These are phyloP conservation scores for Alopecurus myosuroides DNA, from an alignment of 176 grass and related monocot species.

Conservation along the genomic window DNA sequence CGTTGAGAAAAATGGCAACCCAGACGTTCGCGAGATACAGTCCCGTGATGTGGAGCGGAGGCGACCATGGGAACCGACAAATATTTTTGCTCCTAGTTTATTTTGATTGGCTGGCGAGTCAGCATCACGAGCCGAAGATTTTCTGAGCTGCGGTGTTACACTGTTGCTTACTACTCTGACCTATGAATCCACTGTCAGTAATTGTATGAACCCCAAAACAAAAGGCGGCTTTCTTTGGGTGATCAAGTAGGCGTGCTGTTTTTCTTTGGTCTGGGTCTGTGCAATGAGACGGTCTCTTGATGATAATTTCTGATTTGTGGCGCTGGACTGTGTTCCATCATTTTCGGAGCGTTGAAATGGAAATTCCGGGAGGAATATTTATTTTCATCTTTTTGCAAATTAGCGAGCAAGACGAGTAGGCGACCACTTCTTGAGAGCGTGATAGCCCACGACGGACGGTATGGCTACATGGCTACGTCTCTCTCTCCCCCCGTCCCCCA, in stretches of 20 bases:
- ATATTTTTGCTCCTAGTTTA: not conserved
- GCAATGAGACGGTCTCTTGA: not conserved
- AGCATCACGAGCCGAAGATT: not conserved
- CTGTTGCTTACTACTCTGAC: not conserved
- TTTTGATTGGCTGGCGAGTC: not conserved
- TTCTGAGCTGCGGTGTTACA: not conserved
- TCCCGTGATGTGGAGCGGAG: too few relatives aligned
- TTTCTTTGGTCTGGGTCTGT: not conserved
- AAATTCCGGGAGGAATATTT: not conserved
- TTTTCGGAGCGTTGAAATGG: not conserved
- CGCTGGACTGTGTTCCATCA: not conserved
- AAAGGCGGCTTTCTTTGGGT: not conserved
- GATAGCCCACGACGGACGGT: conserved; percentile 17
- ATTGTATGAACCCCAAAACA: not conserved
- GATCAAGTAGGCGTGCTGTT: not conserved
- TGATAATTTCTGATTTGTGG: not conserved
- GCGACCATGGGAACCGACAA: not conserved
- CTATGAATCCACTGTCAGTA: not conserved
- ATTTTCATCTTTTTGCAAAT: not conserved
- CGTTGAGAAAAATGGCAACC: not conserved
- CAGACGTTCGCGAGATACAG: too few relatives aligned
- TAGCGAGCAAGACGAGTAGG: not conserved
- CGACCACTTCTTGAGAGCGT: conserved; percentile 33
- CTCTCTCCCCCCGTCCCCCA: not conserved
- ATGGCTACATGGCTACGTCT: conserved; percentile 40